Percentiles rank a stretch among this genome's conserved stretches.
Conservation (phyloP, 495 filamentous ascomycete species). For the Neurospora hispaniola region DNA sequence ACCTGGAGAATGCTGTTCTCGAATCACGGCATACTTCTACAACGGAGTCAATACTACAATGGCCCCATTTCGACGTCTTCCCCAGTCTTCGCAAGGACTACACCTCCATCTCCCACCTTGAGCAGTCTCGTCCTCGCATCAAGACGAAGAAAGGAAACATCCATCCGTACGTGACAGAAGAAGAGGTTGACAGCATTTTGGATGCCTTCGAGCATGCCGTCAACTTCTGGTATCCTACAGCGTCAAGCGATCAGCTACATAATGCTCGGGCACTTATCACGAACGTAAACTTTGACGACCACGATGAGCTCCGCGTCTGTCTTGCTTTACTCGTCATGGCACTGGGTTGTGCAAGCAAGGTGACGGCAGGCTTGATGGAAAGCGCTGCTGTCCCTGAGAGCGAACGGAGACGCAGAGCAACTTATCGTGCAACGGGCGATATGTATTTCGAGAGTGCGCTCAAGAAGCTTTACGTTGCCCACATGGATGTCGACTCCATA, state of each 20-base stretch:
- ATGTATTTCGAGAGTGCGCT: constrained; percentile 24
- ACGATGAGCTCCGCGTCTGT: constrained; percentile 12
- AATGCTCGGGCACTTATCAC: constrained; percentile 7
- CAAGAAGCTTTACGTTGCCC: constrained; percentile 21
- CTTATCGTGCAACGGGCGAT: constrained; percentile 16
- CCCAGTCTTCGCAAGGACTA: constrained; percentile 21
- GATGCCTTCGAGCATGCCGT: constrained; percentile 19
- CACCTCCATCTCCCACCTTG: constrained; percentile 24
- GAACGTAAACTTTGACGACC: constrained; percentile 10
- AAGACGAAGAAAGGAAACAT: constrained; percentile 8
- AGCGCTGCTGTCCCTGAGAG: constrained; percentile 1
- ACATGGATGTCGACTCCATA: constrained; percentile 22
- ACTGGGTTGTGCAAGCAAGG: constrained; percentile 22
- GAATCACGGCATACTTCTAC: constrained; percentile 22
- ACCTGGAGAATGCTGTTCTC: constrained; percentile 23
- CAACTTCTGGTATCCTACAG: constrained; percentile 31
- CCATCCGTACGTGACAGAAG: constrained; percentile 23
- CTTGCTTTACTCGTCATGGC: constrained; percentile 23
- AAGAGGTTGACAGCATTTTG: constrained; percentile 30
- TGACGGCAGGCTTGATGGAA: constrained; percentile 7
- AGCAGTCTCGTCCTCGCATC: constrained; percentile 15
- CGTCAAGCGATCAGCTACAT: constrained; percentile 14
- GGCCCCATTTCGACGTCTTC: constrained; percentile 21
- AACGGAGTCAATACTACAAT: constrained; percentile 23
- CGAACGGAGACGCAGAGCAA: constrained; percentile 5